Evolutionary conservation across 768 basidiomycete genomes (phyloP).

Genomic region (Rhizopogon salebrosus): DNA sequence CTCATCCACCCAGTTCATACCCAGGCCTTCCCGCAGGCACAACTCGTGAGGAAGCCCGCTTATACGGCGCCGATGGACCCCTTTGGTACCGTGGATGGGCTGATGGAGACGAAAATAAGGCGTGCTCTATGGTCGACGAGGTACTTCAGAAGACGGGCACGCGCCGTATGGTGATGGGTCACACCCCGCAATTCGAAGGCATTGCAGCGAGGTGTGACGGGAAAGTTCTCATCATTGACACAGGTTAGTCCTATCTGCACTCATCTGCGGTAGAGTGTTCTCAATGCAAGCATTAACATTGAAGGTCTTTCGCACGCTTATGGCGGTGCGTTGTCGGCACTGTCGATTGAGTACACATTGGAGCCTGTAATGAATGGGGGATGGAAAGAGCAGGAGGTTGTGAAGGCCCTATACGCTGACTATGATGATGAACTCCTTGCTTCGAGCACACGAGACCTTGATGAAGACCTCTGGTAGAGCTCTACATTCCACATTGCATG

Average conservation of each 20-base stretch:
- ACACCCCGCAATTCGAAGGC: conserved; percentile 87
- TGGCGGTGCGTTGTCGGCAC: conserved; percentile 85
- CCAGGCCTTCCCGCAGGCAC: conserved; percentile 64
- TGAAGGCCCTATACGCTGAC: conserved; percentile 30
- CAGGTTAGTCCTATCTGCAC: conserved; percentile 44
- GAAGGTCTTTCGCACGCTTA: conserved; percentile 93
- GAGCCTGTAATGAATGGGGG: conserved; percentile 45
- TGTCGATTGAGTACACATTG: conserved; percentile 83
- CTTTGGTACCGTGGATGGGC: conserved; percentile 97
- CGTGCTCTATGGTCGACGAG: conserved; percentile 66
- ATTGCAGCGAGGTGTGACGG: conserved; percentile 85
- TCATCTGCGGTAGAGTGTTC: neutral
- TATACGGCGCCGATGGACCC: conserved; percentile 79
- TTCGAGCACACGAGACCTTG: conserved; percentile 20
- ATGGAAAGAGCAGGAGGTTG: conserved; percentile 31
- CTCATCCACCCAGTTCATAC: conserved; percentile 77
- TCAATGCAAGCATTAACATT: conserved; percentile 1
- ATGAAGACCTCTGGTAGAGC: conserved; percentile 12
- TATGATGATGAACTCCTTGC: conserved; percentile 24
- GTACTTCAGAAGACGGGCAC: conserved; percentile 76
- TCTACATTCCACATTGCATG: neutral
- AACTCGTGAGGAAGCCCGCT: conserved; percentile 57
- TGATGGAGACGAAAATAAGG: conserved; percentile 57
- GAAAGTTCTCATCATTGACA: conserved; percentile 96
- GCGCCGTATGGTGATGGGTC: conserved; percentile 90